A percentile compares a stretch with the other conserved stretches of the same genome.
Conservation (phyloP, 768 basidiomycete species). For the Termitomyces sp. region DNA sequence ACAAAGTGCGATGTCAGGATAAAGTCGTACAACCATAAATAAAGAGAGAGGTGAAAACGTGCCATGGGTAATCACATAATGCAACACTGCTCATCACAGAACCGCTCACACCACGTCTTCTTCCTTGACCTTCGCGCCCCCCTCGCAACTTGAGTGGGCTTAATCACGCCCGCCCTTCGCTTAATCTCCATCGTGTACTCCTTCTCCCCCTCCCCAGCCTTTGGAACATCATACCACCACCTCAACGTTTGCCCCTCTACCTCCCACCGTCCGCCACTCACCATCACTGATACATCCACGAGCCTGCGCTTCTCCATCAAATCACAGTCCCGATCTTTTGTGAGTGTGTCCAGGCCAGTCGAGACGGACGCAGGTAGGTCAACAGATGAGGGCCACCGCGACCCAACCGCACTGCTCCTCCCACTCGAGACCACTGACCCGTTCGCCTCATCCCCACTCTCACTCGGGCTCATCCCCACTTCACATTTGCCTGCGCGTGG, state of each 20-base stretch:
- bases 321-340: neutral
- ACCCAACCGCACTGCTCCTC: slow-evolving; percentile 12
- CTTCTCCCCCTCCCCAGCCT: slow-evolving; percentile 22
- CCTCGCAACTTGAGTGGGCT: slow-evolving; percentile 4
- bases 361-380: slow-evolving; percentile 8
- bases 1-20: neutral
- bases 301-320: slow-evolving; percentile 17
- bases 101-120: slow-evolving; percentile 16
- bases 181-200: slow-evolving; percentile 36
- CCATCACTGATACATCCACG: slow-evolving; percentile 42
- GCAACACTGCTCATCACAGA: slow-evolving; percentile 17
- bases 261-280: slow-evolving; percentile 38
- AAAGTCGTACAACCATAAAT: neutral
- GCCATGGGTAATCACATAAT: slow-evolving; percentile 18
- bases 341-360: neutral
- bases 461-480: neutral
- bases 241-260: slow-evolving; percentile 45
- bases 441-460: slow-evolving; percentile 14
- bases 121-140: neutral
- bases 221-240: slow-evolving; percentile 53
- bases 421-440: slow-evolving; percentile 8
- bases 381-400: slow-evolving; percentile 12
- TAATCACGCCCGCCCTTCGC: slow-evolving; percentile 27
- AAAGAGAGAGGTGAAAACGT: neutral
- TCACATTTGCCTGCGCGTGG: neutral